Percentiles rank a stretch among this genome's conserved stretches.
These are phyloP conservation scores for Suillus lakei DNA, from an alignment of 768 basidiomycete species.

Conservation along the genomic window DNA sequence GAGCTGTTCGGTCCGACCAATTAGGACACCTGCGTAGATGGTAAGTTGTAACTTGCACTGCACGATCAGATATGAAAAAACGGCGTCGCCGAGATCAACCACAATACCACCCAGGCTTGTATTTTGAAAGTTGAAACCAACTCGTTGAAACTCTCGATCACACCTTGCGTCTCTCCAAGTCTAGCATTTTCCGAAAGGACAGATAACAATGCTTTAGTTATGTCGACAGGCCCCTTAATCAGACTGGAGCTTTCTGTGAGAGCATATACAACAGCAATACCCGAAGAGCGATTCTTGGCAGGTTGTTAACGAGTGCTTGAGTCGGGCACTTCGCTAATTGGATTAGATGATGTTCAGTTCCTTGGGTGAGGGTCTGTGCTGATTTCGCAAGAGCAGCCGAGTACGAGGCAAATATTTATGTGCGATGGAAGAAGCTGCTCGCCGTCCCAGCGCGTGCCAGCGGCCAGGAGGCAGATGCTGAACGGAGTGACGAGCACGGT, in stretches of 20 bases:
- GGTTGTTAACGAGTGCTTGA: constrained; percentile 82
- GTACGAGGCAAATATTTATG: constrained; percentile 82
- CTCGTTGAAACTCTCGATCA: constrained; percentile 90
- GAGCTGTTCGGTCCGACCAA: not conserved
- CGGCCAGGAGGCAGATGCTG: constrained; percentile 45
- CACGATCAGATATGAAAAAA: too few relatives aligned
- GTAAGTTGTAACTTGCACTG: not conserved
- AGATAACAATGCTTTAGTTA: constrained; percentile 88
- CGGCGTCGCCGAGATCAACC: constrained; percentile 97
- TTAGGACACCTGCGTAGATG: not conserved
- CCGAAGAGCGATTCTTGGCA: constrained; percentile 68
- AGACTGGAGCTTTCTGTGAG: constrained; percentile 63
- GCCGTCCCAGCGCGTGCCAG: constrained; percentile 61
- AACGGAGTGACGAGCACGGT: constrained; percentile 58
- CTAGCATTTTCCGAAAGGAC: constrained; percentile 85
- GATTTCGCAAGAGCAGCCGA: constrained; percentile 84
- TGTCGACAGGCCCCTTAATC: constrained; percentile 69
- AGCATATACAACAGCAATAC: constrained; percentile 69
- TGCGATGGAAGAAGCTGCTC: constrained; percentile 77
- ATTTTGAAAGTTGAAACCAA: constrained; percentile 69
- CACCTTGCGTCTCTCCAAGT: constrained; percentile 79
- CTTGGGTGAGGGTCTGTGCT: constrained; percentile 70
- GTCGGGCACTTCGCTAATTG: too few relatives aligned
- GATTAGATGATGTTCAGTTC: constrained; percentile 82
- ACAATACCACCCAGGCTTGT: constrained; percentile 86